Evolutionary conservation across 2,329 filamentous ascomycete genomes (phyloP).

Genomic region (Colletotrichum viniferum): DNA sequence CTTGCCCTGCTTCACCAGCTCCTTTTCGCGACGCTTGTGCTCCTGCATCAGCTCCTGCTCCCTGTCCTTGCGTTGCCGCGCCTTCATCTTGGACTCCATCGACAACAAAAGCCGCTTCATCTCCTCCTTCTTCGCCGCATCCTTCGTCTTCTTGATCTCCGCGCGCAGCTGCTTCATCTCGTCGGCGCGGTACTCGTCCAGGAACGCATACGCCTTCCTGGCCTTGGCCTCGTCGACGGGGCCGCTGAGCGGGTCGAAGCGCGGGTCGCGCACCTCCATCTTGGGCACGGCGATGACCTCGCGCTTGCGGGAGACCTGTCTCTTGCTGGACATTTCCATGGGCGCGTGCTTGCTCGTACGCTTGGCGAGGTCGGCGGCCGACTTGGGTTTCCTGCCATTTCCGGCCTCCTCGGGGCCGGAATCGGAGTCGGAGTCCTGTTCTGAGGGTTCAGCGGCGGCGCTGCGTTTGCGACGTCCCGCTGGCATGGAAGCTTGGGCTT

Average conservation of each 20-base stretch:
- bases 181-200: slow-evolving; percentile 83
- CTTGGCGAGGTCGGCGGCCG: slow-evolving; percentile 38
- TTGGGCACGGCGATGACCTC: slow-evolving; percentile 71
- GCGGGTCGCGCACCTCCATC: slow-evolving; percentile 74
- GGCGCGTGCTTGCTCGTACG: slow-evolving; percentile 86
- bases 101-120: slow-evolving; percentile 76
- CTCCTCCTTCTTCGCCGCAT: slow-evolving; percentile 66
- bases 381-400: slow-evolving; percentile 28
- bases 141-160: slow-evolving; percentile 70
- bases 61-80: slow-evolving; percentile 71
- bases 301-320: slow-evolving; percentile 80
- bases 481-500: slow-evolving; percentile 76
- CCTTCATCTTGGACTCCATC: slow-evolving; percentile 79
- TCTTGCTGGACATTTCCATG: slow-evolving; percentile 79
- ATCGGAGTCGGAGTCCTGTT: slow-evolving; percentile 28
- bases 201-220: slow-evolving; percentile 81
- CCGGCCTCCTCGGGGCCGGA: slow-evolving; percentile 35
- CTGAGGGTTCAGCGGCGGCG: slow-evolving; percentile 28
- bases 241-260: slow-evolving; percentile 74
- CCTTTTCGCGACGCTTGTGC: slow-evolving; percentile 84
- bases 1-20: slow-evolving; percentile 86
- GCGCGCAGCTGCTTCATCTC: slow-evolving; percentile 79
- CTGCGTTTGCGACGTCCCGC: slow-evolving; percentile 34
- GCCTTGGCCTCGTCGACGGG: slow-evolving; percentile 61
- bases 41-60: slow-evolving; percentile 72